A percentile compares a stretch with the other conserved stretches of the same genome.
These are phyloP conservation scores for Hanseniaspora pseudoguilliermondii DNA, from an alignment of 805 yeast species.

Conservation along the genomic window DNA sequence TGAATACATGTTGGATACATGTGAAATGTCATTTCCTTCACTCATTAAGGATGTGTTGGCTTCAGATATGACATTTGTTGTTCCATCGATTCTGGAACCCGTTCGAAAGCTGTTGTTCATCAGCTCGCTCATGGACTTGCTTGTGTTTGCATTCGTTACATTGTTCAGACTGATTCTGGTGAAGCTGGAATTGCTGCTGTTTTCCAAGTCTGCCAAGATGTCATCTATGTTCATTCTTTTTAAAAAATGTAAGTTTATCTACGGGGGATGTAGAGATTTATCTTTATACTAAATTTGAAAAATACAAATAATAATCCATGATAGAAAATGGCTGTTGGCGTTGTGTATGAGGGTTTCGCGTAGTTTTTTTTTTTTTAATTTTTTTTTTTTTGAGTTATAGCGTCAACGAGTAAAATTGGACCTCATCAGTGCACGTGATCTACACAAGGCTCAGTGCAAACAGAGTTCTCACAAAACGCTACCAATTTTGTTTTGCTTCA, in stretches of 20 bases:
- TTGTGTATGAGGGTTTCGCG: too few relatives aligned
- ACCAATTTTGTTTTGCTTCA: too few relatives aligned
- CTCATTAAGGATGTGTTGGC: constrained; percentile 12
- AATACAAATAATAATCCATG: background rate
- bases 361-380: too few relatives aligned
- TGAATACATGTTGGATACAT: background rate
- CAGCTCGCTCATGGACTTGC: constrained; percentile 1
- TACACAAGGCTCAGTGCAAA: too few relatives aligned
- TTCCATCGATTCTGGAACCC: constrained; percentile 1
- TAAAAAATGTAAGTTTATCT: background rate
- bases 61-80: constrained; percentile 13
- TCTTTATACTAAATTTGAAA: background rate
- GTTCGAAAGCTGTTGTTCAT: constrained; percentile 1
- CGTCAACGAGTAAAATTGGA: too few relatives aligned
- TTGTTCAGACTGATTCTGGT: background rate
- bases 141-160: background rate
- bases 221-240: constrained; percentile 49
- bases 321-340: too few relatives aligned
- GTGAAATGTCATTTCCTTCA: background rate
- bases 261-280: background rate
- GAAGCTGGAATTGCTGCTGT: constrained; percentile 15
- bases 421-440: too few relatives aligned
- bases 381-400: too few relatives aligned
- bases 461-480: too few relatives aligned
- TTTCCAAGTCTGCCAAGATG: constrained; percentile 55